phyloP scores from a whole-genome alignment of 345 rosid genomes.

The Lumnitzera littorea region DNA sequence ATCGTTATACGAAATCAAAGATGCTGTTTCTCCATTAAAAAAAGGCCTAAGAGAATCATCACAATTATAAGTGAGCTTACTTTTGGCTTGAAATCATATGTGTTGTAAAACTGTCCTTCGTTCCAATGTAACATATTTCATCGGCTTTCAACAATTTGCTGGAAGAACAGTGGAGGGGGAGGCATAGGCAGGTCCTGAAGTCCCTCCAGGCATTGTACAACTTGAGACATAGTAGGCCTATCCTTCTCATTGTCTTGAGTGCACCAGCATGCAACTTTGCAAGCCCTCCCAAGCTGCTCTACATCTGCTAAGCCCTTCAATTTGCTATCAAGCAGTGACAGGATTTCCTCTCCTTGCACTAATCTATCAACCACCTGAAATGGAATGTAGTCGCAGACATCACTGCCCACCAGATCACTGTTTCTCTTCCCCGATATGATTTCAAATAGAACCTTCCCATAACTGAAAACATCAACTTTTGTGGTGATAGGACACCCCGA shows the following conservation, averaged over 20 bases:
- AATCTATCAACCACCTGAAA: not conserved
- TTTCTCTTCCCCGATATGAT: slow-evolving; percentile 13
- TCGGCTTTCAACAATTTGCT: not conserved
- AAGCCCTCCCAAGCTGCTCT: slow-evolving; percentile 2
- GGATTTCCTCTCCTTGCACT: not conserved
- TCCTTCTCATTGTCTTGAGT: slow-evolving; percentile 10
- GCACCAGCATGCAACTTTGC: slow-evolving; percentile 12
- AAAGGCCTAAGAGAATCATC: too few relatives aligned
- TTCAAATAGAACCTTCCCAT: slow-evolving; percentile 17
- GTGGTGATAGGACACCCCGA: slow-evolving; percentile 8
- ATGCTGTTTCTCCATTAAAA: too few relatives aligned
- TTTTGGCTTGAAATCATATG: too few relatives aligned
- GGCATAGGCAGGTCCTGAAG: not conserved
- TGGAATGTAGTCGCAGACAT: not conserved
- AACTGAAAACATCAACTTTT: slow-evolving; percentile 18
- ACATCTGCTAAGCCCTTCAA: not conserved
- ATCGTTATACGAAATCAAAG: too few relatives aligned
- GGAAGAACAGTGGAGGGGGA: slow-evolving; percentile 3
- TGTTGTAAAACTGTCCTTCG: too few relatives aligned
- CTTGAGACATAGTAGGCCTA: slow-evolving; percentile 6
- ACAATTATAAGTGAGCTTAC: too few relatives aligned
- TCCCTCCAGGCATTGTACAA: slow-evolving; percentile 7
- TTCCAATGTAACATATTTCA: too few relatives aligned
- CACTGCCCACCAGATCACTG: not conserved
- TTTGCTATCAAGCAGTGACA: not conserved